These are phyloP conservation scores for Botrytis deweyae DNA, from an alignment of 2,329 filamentous ascomycete species.

Conservation along the genomic window DNA sequence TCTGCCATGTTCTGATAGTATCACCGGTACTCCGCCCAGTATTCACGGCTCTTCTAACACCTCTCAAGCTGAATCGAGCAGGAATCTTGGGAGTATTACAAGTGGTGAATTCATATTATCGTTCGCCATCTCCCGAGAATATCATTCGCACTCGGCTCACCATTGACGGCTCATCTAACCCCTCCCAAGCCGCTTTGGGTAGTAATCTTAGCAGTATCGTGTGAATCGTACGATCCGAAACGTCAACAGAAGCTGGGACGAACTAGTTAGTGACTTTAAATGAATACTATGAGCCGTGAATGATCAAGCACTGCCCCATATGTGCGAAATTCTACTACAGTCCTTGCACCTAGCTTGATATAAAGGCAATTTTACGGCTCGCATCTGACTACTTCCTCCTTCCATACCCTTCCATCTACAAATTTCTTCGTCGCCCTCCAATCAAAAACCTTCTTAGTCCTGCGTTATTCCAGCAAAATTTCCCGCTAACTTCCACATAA, in stretches of 20 bases:
- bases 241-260: not conserved
- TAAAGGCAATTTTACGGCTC: not conserved
- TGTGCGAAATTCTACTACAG: no score
- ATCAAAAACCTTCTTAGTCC: not conserved
- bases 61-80: not conserved
- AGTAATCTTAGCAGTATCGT: slow-evolving; percentile 8
- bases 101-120: not conserved
- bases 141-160: not conserved
- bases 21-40: not conserved
- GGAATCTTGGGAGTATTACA: not conserved
- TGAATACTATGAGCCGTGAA: slow-evolving; percentile 4
- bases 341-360: not conserved
- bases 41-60: not conserved
- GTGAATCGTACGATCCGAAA: slow-evolving; percentile 1
- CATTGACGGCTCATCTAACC: not conserved
- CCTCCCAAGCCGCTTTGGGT: not conserved
- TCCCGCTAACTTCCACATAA: not conserved
- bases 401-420: not conserved
- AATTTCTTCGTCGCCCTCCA: not conserved
- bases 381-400: not conserved
- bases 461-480: not conserved
- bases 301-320: not conserved
- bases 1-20: not conserved
- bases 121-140: not conserved
- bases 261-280: slow-evolving; percentile 1